phyloP scores from a whole-genome alignment of 352 stramenopile species.

The Phytophthora crassamura region DNA sequence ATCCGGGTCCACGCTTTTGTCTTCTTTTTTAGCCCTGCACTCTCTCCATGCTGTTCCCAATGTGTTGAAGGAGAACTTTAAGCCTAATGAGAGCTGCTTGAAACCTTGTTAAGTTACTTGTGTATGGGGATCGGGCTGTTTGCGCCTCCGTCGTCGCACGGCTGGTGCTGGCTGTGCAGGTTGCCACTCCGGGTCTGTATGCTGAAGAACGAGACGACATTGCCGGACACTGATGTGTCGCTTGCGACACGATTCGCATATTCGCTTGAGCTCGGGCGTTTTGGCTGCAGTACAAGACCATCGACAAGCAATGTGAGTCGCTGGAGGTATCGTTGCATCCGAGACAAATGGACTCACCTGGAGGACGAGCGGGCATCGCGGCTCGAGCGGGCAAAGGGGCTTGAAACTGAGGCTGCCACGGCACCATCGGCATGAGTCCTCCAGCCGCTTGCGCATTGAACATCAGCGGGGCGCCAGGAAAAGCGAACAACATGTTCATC shows the following conservation, averaged over 20 bases:
- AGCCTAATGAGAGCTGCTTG: constrained; percentile 34
- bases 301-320: background rate
- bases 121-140: constrained; percentile 25
- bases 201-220: constrained; percentile 70
- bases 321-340: background rate
- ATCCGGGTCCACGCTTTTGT: constrained; percentile 14
- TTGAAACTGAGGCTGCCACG: constrained; percentile 37
- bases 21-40: constrained; percentile 27
- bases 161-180: constrained; percentile 30
- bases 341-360: constrained; percentile 26
- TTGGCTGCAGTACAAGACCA: constrained; percentile 13
- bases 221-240: constrained; percentile 69
- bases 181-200: constrained; percentile 78
- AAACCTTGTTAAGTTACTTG: constrained; percentile 32
- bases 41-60: constrained; percentile 25
- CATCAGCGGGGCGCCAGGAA: constrained; percentile 40
- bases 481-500: constrained; percentile 51
- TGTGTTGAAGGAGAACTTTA: constrained; percentile 28
- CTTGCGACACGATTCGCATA: constrained; percentile 77
- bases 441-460: constrained; percentile 27
- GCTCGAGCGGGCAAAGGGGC: constrained; percentile 32
- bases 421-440: constrained; percentile 29
- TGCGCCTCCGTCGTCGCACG: constrained; percentile 34
- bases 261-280: constrained; percentile 53
- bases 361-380: constrained; percentile 20